A percentile compares a stretch with the other conserved stretches of the same genome.
phyloP scores from a whole-genome alignment of 2,329 filamentous ascomycete genomes.

The Colletotrichum agaves region DNA sequence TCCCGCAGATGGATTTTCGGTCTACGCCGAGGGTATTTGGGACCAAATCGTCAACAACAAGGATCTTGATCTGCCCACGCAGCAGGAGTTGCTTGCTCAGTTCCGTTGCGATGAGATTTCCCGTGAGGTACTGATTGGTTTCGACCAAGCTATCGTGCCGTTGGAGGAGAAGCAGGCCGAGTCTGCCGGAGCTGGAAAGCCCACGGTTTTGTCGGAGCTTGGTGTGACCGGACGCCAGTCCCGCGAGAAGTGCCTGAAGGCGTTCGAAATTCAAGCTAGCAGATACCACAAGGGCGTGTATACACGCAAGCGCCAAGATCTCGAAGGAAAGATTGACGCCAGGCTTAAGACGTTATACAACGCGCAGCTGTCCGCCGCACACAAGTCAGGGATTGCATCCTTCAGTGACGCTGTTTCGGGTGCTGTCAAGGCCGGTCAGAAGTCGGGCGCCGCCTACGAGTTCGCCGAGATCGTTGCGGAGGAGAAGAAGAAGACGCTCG shows the following conservation, averaged over 20 bases:
- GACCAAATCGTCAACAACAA: conserved; percentile 99
- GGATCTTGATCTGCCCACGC: conserved; percentile 93
- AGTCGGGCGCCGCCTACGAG: conserved; percentile 89
- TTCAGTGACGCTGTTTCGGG: conserved; percentile 90
- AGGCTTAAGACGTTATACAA: conserved; percentile 88
- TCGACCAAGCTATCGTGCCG: conserved; percentile 83
- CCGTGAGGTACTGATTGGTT: conserved; percentile 84
- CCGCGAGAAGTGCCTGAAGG: conserved; percentile 77
- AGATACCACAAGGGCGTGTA: conserved; percentile 98
- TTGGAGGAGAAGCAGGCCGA: conserved; percentile 89
- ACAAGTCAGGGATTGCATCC: conserved; percentile 84
- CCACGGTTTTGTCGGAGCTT: conserved; percentile 77
- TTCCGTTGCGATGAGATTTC: conserved; percentile 98
- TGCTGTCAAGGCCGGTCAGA: conserved; percentile 91
- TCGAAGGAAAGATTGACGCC: conserved; percentile 88
- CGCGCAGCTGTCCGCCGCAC: conserved; percentile 86
- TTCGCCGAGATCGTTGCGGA: conserved; percentile 92
- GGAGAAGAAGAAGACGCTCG: conserved; percentile 81
- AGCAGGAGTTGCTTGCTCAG: conserved; percentile 95
- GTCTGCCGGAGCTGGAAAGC: conserved; percentile 76
- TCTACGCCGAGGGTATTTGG: conserved; percentile 95
- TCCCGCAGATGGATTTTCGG: conserved; percentile 94
- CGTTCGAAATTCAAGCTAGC: conserved; percentile 91
- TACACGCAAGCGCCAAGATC: conserved; percentile 82
- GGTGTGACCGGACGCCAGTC: conserved; percentile 79